A percentile compares a stretch with the other conserved stretches of the same genome.
These are phyloP conservation scores for Aureobasidium namibiae DNA, from an alignment of 2,329 filamentous ascomycete species.

Conservation along the genomic window DNA sequence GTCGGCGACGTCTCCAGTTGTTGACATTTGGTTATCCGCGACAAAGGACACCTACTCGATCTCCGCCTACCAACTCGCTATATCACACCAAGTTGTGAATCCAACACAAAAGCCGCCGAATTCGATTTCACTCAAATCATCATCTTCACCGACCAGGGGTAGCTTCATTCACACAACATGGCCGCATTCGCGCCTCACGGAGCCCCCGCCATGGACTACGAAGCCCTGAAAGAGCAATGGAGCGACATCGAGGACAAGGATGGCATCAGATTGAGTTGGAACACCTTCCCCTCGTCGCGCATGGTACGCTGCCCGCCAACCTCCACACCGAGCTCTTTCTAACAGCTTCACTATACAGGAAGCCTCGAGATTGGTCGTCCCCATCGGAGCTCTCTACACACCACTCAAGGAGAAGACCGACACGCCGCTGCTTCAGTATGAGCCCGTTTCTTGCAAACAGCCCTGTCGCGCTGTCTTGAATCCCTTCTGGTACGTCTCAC, in stretches of 20 bases:
- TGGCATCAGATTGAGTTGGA: slow-evolving; percentile 95
- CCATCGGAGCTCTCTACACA: slow-evolving; percentile 92
- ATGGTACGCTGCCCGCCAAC: slow-evolving; percentile 44
- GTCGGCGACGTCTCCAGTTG: slow-evolving; percentile 19
- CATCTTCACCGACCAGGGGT: slow-evolving; percentile 1
- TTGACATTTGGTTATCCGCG: not conserved
- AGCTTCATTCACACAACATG: slow-evolving; percentile 10
- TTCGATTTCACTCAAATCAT: not conserved
- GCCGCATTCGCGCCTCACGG: slow-evolving; percentile 15
- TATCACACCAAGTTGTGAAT: not conserved
- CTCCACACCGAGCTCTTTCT: slow-evolving; percentile 5
- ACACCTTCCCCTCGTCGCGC: slow-evolving; percentile 94
- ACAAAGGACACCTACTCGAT: slow-evolving; percentile 1
- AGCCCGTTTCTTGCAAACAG: slow-evolving; percentile 92
- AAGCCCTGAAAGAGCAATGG: slow-evolving; percentile 91
- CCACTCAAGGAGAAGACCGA: slow-evolving; percentile 91
- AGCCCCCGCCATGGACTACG: slow-evolving; percentile 68
- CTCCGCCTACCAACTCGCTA: slow-evolving; percentile 9
- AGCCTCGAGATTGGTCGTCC: slow-evolving; percentile 88
- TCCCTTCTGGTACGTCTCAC: slow-evolving; percentile 71
- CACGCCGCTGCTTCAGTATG: slow-evolving; percentile 83
- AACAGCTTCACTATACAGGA: slow-evolving; percentile 49
- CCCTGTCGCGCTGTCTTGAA: slow-evolving; percentile 95
- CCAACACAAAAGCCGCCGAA: not conserved
- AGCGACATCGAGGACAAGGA: slow-evolving; percentile 93